Evolutionary conservation across 2,329 filamentous ascomycete genomes (phyloP).

Genomic region (Colletotrichum nymphaeae): DNA sequence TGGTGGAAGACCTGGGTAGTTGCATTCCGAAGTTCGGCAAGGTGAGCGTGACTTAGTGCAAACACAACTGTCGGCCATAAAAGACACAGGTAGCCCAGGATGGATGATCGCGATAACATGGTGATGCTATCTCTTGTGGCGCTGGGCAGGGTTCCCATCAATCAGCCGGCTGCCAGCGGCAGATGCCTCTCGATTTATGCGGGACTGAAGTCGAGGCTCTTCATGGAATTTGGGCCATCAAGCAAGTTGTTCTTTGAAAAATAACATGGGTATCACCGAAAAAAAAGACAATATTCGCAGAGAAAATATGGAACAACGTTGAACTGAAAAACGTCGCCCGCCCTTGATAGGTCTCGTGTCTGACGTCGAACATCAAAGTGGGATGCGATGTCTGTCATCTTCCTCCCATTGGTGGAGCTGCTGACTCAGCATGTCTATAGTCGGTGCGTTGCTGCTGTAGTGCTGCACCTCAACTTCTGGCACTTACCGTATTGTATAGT

Average conservation of each 20-base stretch:
- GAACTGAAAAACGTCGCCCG: neutral
- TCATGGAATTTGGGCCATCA: slow-evolving; percentile 19
- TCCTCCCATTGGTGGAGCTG: slow-evolving; percentile 22
- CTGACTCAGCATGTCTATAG: slow-evolving; percentile 15
- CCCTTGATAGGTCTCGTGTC: slow-evolving; percentile 24
- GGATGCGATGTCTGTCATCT: slow-evolving; percentile 34
- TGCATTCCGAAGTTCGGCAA: slow-evolving; percentile 67
- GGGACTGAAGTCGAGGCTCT: slow-evolving; percentile 16
- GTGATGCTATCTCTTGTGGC: slow-evolving; percentile 23
- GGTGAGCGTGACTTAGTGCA: slow-evolving; percentile 67
- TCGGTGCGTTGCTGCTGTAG: too few species aligned
- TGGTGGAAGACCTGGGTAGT: slow-evolving; percentile 92
- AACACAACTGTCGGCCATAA: slow-evolving; percentile 52
- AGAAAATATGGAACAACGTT: slow-evolving; percentile 8
- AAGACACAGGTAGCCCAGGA: slow-evolving; percentile 42
- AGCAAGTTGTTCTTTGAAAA: slow-evolving; percentile 2
- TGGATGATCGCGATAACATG: slow-evolving; percentile 39
- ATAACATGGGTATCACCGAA: slow-evolving; percentile 4
- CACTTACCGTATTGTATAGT: neutral
- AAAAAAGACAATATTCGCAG: neutral
- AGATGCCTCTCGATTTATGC: slow-evolving; percentile 35
- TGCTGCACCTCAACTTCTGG: slow-evolving; percentile 18
- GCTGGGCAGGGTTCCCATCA: slow-evolving; percentile 37
- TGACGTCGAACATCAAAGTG: slow-evolving; percentile 20
- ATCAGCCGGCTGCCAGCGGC: slow-evolving; percentile 29